Conservation (phyloP, 257 asterid genomes). For the Solanum pinnatisectum region DNA sequence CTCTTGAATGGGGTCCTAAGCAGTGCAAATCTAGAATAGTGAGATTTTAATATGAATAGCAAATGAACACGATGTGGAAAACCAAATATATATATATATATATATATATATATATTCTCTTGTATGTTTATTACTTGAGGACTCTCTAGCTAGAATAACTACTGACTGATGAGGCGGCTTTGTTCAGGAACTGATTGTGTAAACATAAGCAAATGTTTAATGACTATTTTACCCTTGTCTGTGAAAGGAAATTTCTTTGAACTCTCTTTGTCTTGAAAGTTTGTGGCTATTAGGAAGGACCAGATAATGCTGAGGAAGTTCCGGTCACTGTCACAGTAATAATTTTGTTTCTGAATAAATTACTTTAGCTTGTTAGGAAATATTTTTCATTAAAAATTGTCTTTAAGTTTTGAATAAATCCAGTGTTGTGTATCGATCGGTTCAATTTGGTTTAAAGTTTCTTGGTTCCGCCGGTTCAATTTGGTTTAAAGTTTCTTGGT, state of each 20-base stretch:
- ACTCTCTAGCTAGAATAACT: not conserved
- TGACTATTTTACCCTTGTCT: not conserved
- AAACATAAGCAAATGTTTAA: not conserved
- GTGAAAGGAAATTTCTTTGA: not conserved
- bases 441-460: not conserved
- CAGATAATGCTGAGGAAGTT: not conserved
- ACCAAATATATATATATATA: not conserved
- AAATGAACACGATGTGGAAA: not conserved
- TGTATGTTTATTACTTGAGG: not conserved
- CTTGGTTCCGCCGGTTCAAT: not conserved
- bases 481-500: not conserved
- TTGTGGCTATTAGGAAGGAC: not conserved
- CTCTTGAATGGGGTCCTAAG: not conserved
- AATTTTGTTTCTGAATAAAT: not conserved
- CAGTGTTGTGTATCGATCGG: not conserved
- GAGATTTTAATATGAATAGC: too few relatives aligned
- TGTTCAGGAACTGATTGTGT: slow-evolving; percentile 33
- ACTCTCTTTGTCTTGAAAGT: not conserved
- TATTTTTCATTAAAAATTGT: not conserved
- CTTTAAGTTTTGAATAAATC: not conserved
- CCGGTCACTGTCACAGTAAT: not conserved
- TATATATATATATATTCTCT: not conserved
- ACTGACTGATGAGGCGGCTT: slow-evolving; percentile 56
- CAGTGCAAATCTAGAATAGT: too few relatives aligned
- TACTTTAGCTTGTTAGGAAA: not conserved